phyloP scores from a whole-genome alignment of 2,329 filamentous ascomycete species.

The Akanthomyces lecanii region DNA sequence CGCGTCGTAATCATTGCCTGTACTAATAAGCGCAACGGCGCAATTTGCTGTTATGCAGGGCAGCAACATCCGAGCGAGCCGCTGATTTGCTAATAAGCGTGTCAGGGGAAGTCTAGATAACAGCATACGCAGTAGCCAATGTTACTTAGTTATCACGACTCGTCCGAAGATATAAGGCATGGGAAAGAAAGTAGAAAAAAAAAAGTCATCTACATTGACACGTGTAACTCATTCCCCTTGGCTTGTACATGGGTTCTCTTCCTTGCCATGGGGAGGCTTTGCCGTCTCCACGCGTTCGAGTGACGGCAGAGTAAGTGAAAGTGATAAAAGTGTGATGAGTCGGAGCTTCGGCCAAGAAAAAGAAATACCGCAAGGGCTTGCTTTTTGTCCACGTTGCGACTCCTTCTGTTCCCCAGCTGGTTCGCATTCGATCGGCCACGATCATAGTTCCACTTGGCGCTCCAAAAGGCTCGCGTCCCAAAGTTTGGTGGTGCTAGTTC shows the following conservation, averaged over 20 bases:
- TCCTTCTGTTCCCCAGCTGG: conserved; percentile 4
- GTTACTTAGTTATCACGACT: too few relatives aligned
- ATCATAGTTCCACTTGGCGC: conserved; percentile 13
- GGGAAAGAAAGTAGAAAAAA: too few relatives aligned
- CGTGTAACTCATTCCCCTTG: too few relatives aligned
- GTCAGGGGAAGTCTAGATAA: background rate
- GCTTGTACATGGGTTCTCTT: background rate
- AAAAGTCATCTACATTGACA: too few relatives aligned
- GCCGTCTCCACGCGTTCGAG: background rate
- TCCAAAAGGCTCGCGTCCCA: conserved; percentile 6
- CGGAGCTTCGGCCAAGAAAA: background rate
- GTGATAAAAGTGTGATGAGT: background rate
- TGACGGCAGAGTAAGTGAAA: background rate
- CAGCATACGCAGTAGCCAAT: too few relatives aligned
- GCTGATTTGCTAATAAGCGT: background rate
- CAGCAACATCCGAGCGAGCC: background rate
- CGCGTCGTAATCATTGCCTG: too few relatives aligned
- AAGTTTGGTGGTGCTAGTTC: background rate
- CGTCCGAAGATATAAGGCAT: too few relatives aligned
- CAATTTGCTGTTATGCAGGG: background rate
- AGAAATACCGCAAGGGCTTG: background rate
- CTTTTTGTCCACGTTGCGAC: background rate
- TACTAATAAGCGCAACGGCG: background rate
- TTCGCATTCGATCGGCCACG: conserved; percentile 11
- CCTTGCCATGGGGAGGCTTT: background rate